Evolutionary conservation across 2,329 filamentous ascomycete genomes (phyloP).

Genomic region (Paecilomyces sp.): DNA sequence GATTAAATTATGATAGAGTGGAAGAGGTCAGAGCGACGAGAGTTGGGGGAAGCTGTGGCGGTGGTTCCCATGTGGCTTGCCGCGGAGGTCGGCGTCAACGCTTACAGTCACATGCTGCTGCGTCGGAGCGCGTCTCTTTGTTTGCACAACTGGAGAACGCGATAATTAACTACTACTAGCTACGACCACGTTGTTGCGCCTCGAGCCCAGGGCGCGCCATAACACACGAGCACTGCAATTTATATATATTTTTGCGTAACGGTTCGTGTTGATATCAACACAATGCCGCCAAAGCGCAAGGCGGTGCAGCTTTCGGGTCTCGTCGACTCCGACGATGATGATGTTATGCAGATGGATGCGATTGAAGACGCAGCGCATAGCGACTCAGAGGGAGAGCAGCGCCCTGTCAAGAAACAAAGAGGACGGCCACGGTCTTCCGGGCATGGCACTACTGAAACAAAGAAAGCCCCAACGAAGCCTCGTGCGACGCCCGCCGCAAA

Average conservation of each 20-base stretch:
- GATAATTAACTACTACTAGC: not conserved
- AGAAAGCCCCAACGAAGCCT: slow-evolving; percentile 20
- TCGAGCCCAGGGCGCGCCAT: not conserved
- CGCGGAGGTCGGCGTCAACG: not conserved
- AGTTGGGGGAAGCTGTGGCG: not conserved
- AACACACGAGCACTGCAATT: slow-evolving; percentile 1
- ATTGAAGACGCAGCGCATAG: slow-evolving; percentile 17
- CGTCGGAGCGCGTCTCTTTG: not conserved
- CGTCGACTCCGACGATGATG: slow-evolving; percentile 41
- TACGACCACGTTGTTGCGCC: not conserved
- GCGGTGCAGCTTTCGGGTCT: slow-evolving; percentile 38
- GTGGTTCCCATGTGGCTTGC: slow-evolving; percentile 5
- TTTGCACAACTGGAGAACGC: not conserved
- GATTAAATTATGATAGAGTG: not conserved
- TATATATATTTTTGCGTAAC: not conserved
- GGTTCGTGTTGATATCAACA: not conserved
- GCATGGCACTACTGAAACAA: slow-evolving; percentile 41
- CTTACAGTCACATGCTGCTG: not conserved
- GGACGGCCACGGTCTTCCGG: slow-evolving; percentile 27
- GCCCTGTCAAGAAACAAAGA: slow-evolving; percentile 29
- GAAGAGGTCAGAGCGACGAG: not conserved
- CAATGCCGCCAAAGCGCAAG: slow-evolving; percentile 30
- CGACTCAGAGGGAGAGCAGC: slow-evolving; percentile 23
- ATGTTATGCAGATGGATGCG: slow-evolving; percentile 25
- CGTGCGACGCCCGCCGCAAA: slow-evolving; percentile 16